Percentiles rank a stretch among this genome's conserved stretches.
Evolutionary conservation across 305 asterid species (phyloP).

Genomic region (Solanum aculeatissimum): DNA sequence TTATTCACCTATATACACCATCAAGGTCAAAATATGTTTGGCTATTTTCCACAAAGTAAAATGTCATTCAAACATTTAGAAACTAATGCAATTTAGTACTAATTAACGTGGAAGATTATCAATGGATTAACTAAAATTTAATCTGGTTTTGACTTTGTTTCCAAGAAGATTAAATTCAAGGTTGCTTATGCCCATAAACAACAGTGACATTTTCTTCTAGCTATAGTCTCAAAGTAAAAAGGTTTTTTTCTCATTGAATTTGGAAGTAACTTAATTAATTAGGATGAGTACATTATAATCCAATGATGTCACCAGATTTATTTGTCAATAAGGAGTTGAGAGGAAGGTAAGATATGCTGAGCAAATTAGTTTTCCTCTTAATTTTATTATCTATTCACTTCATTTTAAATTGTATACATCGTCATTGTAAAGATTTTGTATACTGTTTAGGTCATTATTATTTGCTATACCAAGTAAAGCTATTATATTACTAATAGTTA

Average conservation of each 20-base stretch:
- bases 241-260: not conserved
- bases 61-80: not conserved
- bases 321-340: constrained; percentile 4
- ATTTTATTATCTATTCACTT: not conserved
- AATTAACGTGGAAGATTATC: not conserved
- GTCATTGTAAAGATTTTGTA: not conserved
- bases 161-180: not conserved
- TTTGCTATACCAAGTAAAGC: not conserved
- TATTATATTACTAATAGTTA: no score
- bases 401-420: not conserved
- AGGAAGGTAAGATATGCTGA: not conserved
- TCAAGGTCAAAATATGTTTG: not conserved
- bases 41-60: not conserved
- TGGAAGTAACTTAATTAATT: not conserved
- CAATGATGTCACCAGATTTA: not conserved
- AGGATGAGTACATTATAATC: not conserved
- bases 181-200: not conserved
- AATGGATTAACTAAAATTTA: not conserved
- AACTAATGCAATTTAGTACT: not conserved
- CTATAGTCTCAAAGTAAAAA: not conserved
- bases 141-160: not conserved
- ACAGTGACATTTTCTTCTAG: not conserved
- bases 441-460: not conserved
- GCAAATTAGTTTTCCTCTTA: not conserved
- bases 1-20: not conserved